Percentiles rank a stretch among this genome's conserved stretches.
phyloP scores from a whole-genome alignment of 352 stramenopile genomes.

The Albugo candida region DNA sequence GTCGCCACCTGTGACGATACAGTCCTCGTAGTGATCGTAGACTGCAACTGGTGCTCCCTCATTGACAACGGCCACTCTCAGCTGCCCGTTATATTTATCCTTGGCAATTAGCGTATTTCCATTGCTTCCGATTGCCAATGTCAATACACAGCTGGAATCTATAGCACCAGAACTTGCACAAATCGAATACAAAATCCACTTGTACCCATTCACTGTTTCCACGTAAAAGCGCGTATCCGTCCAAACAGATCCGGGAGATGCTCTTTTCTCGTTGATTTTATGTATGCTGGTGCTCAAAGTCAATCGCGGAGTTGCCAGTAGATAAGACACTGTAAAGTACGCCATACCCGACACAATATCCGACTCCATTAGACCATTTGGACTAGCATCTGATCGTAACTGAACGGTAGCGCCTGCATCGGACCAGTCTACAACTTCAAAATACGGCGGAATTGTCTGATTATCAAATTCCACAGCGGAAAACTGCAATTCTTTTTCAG shows the following conservation, averaged over 20 bases:
- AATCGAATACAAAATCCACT: constrained; percentile 44
- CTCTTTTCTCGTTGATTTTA: not conserved
- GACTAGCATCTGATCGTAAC: constrained; percentile 10
- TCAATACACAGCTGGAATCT: not conserved
- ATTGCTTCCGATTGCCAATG: constrained; percentile 10
- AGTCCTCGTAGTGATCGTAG: constrained; percentile 35
- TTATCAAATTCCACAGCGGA: constrained; percentile 28
- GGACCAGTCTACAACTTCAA: constrained; percentile 36
- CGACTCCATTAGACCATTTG: constrained; percentile 19
- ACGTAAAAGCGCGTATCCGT: constrained; percentile 25
- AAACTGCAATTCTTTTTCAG: constrained; percentile 39
- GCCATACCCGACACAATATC: constrained; percentile 53
- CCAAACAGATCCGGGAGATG: constrained; percentile 5
- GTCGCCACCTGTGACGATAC: constrained; percentile 27
- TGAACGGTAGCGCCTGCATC: constrained; percentile 25
- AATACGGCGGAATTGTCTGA: constrained; percentile 8
- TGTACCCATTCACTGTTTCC: constrained; percentile 42
- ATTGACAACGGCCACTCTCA: constrained; percentile 35
- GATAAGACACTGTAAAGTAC: constrained; percentile 43
- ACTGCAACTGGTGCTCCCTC: constrained; percentile 14
- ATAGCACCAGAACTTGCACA: not conserved
- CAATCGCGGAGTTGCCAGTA: constrained; percentile 26
- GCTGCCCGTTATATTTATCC: constrained; percentile 20
- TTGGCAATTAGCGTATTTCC: constrained; percentile 22
- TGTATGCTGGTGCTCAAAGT: constrained; percentile 5